Evolutionary conservation across 2,329 filamentous ascomycete species (phyloP).

Genomic region (Scedosporium apiospermum): DNA sequence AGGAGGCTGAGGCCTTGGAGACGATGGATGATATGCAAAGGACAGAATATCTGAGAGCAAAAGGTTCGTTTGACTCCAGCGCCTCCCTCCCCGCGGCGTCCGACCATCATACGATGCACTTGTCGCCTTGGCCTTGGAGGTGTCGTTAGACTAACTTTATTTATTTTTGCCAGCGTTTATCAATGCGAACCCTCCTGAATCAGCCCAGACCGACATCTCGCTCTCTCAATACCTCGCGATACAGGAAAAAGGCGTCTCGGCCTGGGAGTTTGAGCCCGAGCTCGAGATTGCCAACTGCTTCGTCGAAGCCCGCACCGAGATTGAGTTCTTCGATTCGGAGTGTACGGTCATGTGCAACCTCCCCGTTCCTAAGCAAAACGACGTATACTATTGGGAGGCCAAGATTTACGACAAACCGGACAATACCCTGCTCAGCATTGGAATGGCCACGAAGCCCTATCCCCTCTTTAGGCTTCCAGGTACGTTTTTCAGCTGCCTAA

Average conservation of each 20-base stretch:
- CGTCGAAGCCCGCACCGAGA: conserved; percentile 90
- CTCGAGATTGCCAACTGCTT: conserved; percentile 98
- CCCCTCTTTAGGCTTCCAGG: conserved; percentile 89
- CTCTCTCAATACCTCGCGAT: conserved; percentile 96
- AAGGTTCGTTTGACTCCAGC: conserved; percentile 52
- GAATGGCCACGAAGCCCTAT: conserved; percentile 94
- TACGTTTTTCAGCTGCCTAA: conserved; percentile 31
- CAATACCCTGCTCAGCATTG: conserved; percentile 75
- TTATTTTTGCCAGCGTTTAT: conserved; percentile 61
- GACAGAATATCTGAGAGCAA: conserved; percentile 86
- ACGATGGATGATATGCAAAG: conserved; percentile 89
- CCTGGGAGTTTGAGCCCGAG: conserved; percentile 99
- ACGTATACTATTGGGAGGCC: conserved; percentile 99
- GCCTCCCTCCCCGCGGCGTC: background rate
- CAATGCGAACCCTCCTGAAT: conserved; percentile 89
- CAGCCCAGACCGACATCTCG: conserved; percentile 91
- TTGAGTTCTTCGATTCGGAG: conserved; percentile 97
- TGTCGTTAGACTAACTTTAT: conserved; percentile 10
- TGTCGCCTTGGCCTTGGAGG: background rate
- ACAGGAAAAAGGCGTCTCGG: conserved; percentile 98
- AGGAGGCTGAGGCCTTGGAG: conserved; percentile 92
- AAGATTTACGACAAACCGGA: conserved; percentile 98
- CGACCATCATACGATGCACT: background rate
- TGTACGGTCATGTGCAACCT: conserved; percentile 96
- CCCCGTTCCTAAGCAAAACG: conserved; percentile 95